These are phyloP conservation scores for Rhodotorula sp. DNA, from an alignment of 1,284 basidiomycete species.

Conservation along the genomic window DNA sequence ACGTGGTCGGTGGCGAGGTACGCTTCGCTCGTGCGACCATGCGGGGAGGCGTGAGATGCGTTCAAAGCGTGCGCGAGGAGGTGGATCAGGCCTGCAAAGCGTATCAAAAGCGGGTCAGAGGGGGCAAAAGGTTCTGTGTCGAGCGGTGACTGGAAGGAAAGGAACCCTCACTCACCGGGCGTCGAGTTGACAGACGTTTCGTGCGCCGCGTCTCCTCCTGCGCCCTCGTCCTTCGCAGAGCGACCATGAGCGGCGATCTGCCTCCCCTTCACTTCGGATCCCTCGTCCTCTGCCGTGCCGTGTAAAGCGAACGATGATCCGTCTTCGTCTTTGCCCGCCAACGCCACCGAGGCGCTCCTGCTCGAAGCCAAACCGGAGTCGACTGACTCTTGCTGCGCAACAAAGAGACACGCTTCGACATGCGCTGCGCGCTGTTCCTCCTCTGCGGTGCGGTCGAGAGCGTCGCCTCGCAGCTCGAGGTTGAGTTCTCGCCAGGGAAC, in stretches of 20 bases:
- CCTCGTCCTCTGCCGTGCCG: background rate
- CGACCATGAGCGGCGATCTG: too few species aligned
- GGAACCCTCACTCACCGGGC: background rate
- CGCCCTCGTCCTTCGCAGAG: background rate
- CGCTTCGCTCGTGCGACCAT: conserved; percentile 20
- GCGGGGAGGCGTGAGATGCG: conserved; percentile 9
- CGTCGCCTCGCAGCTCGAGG: too few species aligned
- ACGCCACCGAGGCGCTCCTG: background rate
- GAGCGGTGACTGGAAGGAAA: background rate
- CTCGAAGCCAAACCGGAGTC: too few species aligned
- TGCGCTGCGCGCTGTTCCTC: background rate
- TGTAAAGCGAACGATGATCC: background rate
- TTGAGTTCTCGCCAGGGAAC: conserved; percentile 18
- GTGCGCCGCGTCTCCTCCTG: background rate
- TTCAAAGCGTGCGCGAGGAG: background rate
- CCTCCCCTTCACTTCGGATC: background rate
- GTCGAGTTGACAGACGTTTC: background rate
- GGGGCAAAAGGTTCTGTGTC: background rate
- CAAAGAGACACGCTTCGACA: background rate
- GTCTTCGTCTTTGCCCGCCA: too few species aligned
- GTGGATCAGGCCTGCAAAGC: conserved; percentile 10
- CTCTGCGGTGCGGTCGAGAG: background rate
- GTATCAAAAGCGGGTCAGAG: background rate
- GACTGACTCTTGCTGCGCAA: background rate
- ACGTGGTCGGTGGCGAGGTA: conserved; percentile 18